Evolutionary conservation across 768 basidiomycete species (phyloP).

Genomic region (Leucocoprinus birnbaumii): DNA sequence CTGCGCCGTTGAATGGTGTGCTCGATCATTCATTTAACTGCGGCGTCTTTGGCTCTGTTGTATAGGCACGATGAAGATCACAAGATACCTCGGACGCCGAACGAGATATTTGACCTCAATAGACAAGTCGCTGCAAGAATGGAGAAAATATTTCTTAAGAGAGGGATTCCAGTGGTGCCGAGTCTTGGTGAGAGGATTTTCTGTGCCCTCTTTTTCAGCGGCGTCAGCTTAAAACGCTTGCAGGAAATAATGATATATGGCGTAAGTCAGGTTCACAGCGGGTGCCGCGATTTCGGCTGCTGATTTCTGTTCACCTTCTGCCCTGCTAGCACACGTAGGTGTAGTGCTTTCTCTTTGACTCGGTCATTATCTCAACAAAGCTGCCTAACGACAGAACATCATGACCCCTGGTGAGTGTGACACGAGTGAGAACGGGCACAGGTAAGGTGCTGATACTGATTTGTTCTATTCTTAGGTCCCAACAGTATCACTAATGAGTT

Average conservation of each 20-base stretch:
- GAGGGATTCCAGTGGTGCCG: slow-evolving; percentile 77
- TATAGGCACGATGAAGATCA: slow-evolving; percentile 83
- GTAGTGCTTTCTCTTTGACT: neutral
- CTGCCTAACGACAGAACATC: slow-evolving; percentile 49
- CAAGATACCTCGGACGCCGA: slow-evolving; percentile 72
- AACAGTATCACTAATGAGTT: slow-evolving; percentile 69
- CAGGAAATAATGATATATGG: slow-evolving; percentile 92
- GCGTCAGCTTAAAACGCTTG: slow-evolving; percentile 5
- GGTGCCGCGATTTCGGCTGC: slow-evolving; percentile 9
- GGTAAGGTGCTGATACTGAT: neutral
- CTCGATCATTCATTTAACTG: neutral
- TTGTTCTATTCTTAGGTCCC: slow-evolving; percentile 40
- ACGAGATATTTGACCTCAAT: slow-evolving; percentile 80
- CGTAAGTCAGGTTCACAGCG: slow-evolving; percentile 53
- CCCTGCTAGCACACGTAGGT: slow-evolving; percentile 14
- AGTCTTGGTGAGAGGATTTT: slow-evolving; percentile 52
- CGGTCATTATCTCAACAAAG: slow-evolving; percentile 10
- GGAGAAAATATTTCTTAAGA: slow-evolving; percentile 64
- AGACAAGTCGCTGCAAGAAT: slow-evolving; percentile 64
- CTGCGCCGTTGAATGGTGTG: neutral
- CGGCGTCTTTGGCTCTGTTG: neutral
- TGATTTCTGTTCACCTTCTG: slow-evolving; percentile 7
- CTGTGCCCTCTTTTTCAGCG: neutral
- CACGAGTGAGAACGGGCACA: neutral
- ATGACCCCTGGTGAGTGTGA: slow-evolving; percentile 49